Evolutionary conservation across 257 asterid species (phyloP), one percentile per base, ranked within the genome.

Genomic region (Cruciata laevipes): DNA sequence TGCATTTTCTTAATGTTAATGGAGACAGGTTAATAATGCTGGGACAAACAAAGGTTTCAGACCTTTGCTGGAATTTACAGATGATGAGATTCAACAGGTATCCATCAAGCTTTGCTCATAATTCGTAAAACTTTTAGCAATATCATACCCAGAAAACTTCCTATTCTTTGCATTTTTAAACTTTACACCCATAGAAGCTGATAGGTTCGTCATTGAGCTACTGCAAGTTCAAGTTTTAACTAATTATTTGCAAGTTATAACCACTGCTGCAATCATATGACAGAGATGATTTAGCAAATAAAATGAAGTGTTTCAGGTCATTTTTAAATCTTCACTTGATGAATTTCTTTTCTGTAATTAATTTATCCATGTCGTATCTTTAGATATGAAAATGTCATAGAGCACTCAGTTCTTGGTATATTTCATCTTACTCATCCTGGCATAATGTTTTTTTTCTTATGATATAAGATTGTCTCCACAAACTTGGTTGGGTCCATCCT

Each of bases 41-140:
- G 99, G 99, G 75, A 85, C 87, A n/a, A 93, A 93, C 85, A 93
- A 90, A 79, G 99, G 99, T 67, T 93, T 93, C 77, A 82, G 99
- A 78, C 99, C 99, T 62, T 85, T 90, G 82, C 84, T 90, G 75
- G 85, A 90, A 80, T 93, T 93, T 76, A 80, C 66, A 57, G 88
- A 93, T 67, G 86, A 83, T 63, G 99, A 93, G 75, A 86, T 93
- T 68, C 88, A 78, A 68, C 97, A 93, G 95, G 97, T 93, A 67
- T 64, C 80, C 65, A 63, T 27, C 27, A 24, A 9, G 25, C 40
- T 38, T 24, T 60, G 67, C 20, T 3, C 37, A 63, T 37, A 31
- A 32, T 55, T 60, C 27, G 42, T 16, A 7, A 31, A 52, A 44
- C 53, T 31, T 61, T 13, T 49, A 11, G 21, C 18, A 42, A 3